A percentile compares a stretch with the other conserved stretches of the same genome.
These are phyloP conservation scores for Parachaetomium inaequale DNA, from an alignment of 495 filamentous ascomycete genomes.

Conservation along the genomic window DNA sequence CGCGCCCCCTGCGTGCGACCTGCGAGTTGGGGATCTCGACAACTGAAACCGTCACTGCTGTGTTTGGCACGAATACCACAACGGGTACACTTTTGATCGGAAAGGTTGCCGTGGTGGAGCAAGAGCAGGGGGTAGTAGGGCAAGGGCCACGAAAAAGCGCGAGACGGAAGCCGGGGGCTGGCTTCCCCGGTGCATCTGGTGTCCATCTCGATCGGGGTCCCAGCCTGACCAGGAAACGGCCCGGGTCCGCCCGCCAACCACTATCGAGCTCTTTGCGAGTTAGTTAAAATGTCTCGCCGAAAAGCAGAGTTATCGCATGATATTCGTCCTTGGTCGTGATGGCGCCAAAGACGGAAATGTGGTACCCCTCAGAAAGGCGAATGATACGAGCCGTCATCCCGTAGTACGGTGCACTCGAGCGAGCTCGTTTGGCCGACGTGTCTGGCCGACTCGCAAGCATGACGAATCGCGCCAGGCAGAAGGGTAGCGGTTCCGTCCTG, in stretches of 20 bases:
- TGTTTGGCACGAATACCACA: too few relatives aligned
- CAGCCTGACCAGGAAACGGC: conserved; percentile 14
- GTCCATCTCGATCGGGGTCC: conserved; percentile 12
- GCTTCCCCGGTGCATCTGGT: conserved; percentile 13
- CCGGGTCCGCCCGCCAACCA: conserved; percentile 8
- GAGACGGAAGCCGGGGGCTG: conserved; percentile 12
- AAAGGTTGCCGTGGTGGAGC: conserved; percentile 8
- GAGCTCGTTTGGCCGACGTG: not conserved
- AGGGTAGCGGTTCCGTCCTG: conserved; percentile 14
- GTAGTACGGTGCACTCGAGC: not conserved
- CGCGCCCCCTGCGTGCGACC: not conserved
- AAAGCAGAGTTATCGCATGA: not conserved
- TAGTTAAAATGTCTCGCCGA: not conserved
- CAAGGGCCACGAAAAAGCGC: not conserved
- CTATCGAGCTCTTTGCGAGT: not conserved
- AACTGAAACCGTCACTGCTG: not conserved
- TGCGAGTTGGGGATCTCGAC: not conserved
- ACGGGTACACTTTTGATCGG: not conserved
- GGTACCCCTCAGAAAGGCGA: not conserved
- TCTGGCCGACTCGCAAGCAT: too few relatives aligned
- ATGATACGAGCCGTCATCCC: not conserved
- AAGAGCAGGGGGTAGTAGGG: not conserved
- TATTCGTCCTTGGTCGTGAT: not conserved
- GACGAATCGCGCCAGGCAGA: conserved; percentile 6
- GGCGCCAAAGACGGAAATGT: conserved; percentile 3